Percentiles rank a stretch among this genome's conserved stretches.
Evolutionary conservation across 2,329 filamentous ascomycete species (phyloP).

Genomic region (Nothophaeocryptopus gaeumannii): DNA sequence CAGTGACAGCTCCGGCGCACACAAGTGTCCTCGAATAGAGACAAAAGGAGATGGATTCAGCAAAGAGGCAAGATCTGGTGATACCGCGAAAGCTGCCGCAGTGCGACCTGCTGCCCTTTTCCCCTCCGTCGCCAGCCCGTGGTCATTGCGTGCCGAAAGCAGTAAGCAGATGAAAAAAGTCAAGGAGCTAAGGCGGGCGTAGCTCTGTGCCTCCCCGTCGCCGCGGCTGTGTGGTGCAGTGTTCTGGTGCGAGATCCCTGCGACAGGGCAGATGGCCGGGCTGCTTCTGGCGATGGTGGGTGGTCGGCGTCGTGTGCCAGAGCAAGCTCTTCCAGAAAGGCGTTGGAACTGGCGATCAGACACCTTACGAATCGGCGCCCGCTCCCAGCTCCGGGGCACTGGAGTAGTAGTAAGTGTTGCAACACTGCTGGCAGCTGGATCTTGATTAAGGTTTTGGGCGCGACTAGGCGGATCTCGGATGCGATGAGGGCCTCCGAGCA

Average conservation of each 20-base stretch:
- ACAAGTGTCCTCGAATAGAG: constrained; percentile 32
- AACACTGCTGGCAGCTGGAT: constrained; percentile 26
- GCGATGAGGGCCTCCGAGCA: neutral
- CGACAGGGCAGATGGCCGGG: constrained; percentile 28
- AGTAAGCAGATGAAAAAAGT: constrained; percentile 35
- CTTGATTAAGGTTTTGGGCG: constrained; percentile 28
- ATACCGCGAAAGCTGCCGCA: constrained; percentile 33
- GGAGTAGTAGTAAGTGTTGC: constrained; percentile 27
- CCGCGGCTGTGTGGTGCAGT: constrained; percentile 44
- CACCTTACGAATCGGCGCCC: constrained; percentile 30
- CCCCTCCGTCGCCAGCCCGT: constrained; percentile 25
- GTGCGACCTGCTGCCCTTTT: constrained; percentile 33
- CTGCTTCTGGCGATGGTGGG: constrained; percentile 28
- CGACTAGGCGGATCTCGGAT: constrained; percentile 17
- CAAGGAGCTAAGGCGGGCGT: constrained; percentile 40
- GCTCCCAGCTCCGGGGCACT: constrained; percentile 29
- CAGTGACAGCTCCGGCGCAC: constrained; percentile 35
- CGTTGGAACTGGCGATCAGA: constrained; percentile 23
- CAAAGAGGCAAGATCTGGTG: constrained; percentile 36
- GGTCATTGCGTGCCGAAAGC: constrained; percentile 32
- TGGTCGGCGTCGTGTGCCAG: constrained; percentile 20
- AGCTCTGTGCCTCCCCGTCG: constrained; percentile 38
- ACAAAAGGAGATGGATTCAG: constrained; percentile 32
- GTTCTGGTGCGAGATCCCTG: constrained; percentile 39
- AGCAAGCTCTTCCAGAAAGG: constrained; percentile 24